Percentiles rank a stretch among this genome's conserved stretches.
Conservation (phyloP, 1,139 yeast species). For the Spathaspora jeffriesii region DNA sequence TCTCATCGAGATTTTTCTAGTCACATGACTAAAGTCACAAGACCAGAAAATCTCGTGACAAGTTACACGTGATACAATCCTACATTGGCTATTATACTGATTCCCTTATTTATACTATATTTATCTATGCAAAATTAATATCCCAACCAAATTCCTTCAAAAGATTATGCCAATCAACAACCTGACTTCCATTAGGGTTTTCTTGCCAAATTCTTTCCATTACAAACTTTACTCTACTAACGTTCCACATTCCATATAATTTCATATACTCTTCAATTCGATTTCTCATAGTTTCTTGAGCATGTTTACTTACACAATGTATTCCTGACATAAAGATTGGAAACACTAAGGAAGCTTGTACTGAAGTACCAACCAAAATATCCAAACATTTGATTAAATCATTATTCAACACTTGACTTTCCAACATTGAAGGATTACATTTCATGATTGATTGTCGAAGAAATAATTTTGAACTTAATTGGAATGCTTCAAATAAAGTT, state of each 20-base stretch:
- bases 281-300: constrained; percentile 50
- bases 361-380: constrained; percentile 61
- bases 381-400: constrained; percentile 61
- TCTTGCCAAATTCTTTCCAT: constrained; percentile 53
- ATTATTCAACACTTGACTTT: constrained; percentile 58
- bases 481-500: constrained; percentile 72
- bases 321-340: constrained; percentile 80
- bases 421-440: constrained; percentile 63
- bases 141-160: constrained; percentile 76
- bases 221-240: constrained; percentile 57
- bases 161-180: constrained; percentile 66
- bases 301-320: constrained; percentile 53
- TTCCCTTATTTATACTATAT: neutral
- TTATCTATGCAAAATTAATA: constrained; percentile 62
- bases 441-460: constrained; percentile 63
- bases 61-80: neutral
- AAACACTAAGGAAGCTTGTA: constrained; percentile 72
- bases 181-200: constrained; percentile 38
- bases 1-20: constrained; percentile 4
- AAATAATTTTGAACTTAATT: constrained; percentile 68
- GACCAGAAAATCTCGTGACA: neutral
- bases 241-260: constrained; percentile 69
- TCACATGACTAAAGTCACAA: constrained; percentile 3
- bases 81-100: neutral
- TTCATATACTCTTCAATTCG: constrained; percentile 58